phyloP scores from a whole-genome alignment of 2,329 filamentous ascomycete species.

The Exutisphaerella laricina region DNA sequence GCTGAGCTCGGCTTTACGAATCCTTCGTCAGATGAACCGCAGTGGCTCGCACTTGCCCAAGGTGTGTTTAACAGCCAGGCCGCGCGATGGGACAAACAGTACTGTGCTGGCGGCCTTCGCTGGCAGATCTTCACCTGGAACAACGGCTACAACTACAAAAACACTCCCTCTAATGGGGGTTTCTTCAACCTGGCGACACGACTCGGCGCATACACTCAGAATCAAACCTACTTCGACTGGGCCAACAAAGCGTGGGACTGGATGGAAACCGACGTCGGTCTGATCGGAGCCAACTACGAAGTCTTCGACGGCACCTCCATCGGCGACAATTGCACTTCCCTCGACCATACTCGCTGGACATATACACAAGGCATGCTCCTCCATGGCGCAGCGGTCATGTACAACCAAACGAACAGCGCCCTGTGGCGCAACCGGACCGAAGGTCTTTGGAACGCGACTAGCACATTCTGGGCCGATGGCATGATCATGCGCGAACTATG shows the following conservation, averaged over 20 bases:
- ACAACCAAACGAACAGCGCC: constrained; percentile 21
- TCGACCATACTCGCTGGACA: constrained; percentile 46
- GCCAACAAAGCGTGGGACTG: constrained; percentile 40
- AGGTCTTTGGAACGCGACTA: constrained; percentile 26
- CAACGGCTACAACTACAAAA: constrained; percentile 50
- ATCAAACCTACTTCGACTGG: constrained; percentile 60
- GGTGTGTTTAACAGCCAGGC: constrained; percentile 39
- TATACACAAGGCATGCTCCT: constrained; percentile 43
- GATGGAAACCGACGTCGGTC: constrained; percentile 40
- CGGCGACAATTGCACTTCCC: constrained; percentile 40
- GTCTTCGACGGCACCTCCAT: constrained; percentile 46
- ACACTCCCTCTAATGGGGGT: constrained; percentile 51
- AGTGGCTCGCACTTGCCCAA: constrained; percentile 43
- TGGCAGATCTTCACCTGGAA: constrained; percentile 44
- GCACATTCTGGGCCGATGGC: constrained; percentile 39
- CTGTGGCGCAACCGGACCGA: constrained; percentile 22
- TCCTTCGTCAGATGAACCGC: constrained; percentile 36
- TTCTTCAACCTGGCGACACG: constrained; percentile 47
- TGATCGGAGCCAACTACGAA: constrained; percentile 51
- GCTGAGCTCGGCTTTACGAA: constrained; percentile 47
- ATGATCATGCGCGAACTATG: constrained; percentile 44
- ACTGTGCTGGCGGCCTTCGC: constrained; percentile 37
- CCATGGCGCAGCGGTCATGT: constrained; percentile 42
- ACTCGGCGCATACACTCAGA: constrained; percentile 37
- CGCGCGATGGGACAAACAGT: constrained; percentile 33